phyloP scores from a whole-genome alignment of 208 protist genomes.

The Acanthamoeba sp. region DNA sequence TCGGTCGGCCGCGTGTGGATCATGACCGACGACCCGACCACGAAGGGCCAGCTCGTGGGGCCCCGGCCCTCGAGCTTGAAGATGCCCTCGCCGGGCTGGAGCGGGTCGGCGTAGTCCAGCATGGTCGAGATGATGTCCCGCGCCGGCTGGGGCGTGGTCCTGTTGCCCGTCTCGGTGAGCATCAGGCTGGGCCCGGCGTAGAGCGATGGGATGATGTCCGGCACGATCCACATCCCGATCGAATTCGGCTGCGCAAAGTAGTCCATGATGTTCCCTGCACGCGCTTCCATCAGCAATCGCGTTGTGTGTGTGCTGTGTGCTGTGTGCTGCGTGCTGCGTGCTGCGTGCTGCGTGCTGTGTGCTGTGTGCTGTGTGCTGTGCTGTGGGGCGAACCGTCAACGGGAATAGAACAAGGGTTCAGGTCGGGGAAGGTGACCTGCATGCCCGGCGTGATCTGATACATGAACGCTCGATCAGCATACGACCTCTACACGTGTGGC shows the following conservation, averaged over 20 bases:
- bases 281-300: neutral
- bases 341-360: no score
- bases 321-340: no score
- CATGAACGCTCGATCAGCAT: rapidly evolving
- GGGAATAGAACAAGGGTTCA: constrained; percentile 13
- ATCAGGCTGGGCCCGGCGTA: constrained; percentile 4
- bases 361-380: no score
- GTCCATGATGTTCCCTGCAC: constrained; percentile 25
- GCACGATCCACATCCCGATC: constrained; percentile 40
- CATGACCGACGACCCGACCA: constrained; percentile 19
- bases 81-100: neutral
- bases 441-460: constrained; percentile 23
- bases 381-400: neutral
- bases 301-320: no score
- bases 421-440: constrained; percentile 30
- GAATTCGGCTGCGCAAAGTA: neutral
- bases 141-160: neutral
- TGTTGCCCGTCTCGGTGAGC: neutral
- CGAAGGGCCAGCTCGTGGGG: constrained; percentile 33
- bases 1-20: neutral
- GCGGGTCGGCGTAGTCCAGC: neutral
- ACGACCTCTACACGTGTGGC: no score
- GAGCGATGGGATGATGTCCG: constrained; percentile 33
- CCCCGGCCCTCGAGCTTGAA: neutral
- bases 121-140: neutral